phyloP scores from a whole-genome alignment of 495 filamentous ascomycete genomes.

The Penicillium daleae region DNA sequence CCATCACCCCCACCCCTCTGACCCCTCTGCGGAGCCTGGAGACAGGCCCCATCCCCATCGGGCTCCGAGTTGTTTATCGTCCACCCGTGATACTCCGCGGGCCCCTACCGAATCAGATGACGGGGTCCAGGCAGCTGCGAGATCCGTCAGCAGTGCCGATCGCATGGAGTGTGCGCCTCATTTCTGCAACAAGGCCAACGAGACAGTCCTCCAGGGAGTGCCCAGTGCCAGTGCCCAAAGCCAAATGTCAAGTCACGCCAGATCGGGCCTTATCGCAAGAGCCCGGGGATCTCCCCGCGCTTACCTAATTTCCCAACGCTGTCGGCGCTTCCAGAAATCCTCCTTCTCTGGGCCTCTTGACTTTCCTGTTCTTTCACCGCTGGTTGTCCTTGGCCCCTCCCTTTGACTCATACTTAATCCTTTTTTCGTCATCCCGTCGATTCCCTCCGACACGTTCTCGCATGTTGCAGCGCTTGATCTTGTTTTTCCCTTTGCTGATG shows the following conservation, averaged over 20 bases:
- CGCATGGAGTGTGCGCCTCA: neutral
- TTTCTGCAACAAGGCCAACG: neutral
- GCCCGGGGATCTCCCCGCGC: slow-evolving; percentile 28
- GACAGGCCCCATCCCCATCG: neutral
- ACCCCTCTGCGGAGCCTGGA: slow-evolving; percentile 6
- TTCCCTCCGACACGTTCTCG: slow-evolving; percentile 15
- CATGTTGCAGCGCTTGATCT: slow-evolving; percentile 17
- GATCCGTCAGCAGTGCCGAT: slow-evolving; percentile 24
- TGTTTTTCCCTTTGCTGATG: slow-evolving; percentile 2
- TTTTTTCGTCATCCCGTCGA: neutral
- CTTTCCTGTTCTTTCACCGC: slow-evolving; percentile 22
- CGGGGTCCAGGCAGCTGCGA: slow-evolving; percentile 17
- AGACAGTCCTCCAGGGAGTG: neutral
- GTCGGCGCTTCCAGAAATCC: slow-evolving; percentile 33
- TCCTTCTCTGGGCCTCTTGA: too few species aligned
- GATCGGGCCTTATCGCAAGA: slow-evolving; percentile 10
- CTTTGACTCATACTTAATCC: slow-evolving; percentile 28
- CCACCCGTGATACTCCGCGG: slow-evolving; percentile 25
- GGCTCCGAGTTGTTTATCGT: slow-evolving; percentile 8
- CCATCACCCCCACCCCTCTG: neutral
- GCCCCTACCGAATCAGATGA: slow-evolving; percentile 21
- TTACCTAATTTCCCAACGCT: slow-evolving; percentile 35
- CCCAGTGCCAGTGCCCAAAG: neutral
- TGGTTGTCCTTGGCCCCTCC: slow-evolving; percentile 15
- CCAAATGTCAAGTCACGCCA: neutral